Conservation (phyloP, 257 asterid species). For the Solanum arcanum region DNA sequence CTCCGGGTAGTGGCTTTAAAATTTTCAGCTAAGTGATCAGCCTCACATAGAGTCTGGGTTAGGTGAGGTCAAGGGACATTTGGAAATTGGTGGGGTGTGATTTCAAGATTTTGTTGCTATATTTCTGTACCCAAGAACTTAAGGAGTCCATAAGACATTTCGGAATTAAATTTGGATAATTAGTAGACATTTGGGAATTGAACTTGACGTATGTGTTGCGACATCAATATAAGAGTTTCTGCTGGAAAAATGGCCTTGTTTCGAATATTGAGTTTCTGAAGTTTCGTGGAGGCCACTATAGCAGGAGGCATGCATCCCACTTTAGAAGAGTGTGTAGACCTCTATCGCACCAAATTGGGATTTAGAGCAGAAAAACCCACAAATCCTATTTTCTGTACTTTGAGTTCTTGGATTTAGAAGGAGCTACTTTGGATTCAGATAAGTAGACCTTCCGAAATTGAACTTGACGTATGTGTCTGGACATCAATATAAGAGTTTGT, state of each 20-base stretch:
- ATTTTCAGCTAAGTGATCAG: neutral
- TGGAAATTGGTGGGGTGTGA: no score
- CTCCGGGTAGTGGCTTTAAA: neutral
- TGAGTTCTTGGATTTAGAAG: neutral
- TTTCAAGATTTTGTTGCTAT: no score
- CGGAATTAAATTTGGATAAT: neutral
- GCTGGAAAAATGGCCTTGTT: neutral
- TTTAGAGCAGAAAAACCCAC: neutral
- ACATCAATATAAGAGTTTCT: neutral
- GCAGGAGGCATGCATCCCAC: neutral
- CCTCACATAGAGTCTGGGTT: no score
- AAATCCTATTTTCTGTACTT: neutral
- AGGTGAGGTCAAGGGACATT: no score
- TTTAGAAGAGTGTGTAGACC: neutral
- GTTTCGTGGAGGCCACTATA: neutral
- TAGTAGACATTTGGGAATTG: neutral
- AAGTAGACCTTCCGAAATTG: no score
- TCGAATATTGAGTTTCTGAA: no score
- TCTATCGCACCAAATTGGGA: neutral
- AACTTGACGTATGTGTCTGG: neutral
- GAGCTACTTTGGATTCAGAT: no score
- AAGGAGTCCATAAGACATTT: neutral
- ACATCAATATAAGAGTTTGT: neutral
- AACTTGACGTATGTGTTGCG: neutral
- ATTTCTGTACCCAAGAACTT: no score